Base-by-base conservation (phyloP, 2,329 filamentous ascomycete genomes). In the Cryoendolithus antarcticus region DNA sequence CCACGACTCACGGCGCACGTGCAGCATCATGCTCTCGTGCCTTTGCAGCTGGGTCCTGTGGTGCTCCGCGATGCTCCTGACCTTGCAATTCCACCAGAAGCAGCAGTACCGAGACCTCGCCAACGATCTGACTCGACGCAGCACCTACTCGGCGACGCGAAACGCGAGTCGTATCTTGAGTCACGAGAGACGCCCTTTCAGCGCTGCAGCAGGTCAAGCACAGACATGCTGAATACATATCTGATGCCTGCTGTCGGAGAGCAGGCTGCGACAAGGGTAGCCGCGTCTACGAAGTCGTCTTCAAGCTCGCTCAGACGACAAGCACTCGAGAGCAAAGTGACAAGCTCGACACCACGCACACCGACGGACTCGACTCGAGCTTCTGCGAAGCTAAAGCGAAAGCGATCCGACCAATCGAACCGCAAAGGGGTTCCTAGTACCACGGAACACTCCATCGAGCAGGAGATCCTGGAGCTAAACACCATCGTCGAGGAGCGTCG, bases 401-500 rank as follows among this genome's bases (percentile, higher is more conserved):
- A 59, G 38, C 47, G 48, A 29, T 56, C 53, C 3, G 42, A 50
- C 48, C 32, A 59, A 48, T 41, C 39, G 10, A 35, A 41, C 4
- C 21, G 11, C 8, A 27, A 27, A 27, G 24, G 24, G 4, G 32
- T 31, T 1, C 21, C 32, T 11, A 31, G 34, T 31, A 36, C 36
- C 9, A 8, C 12, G 4, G 39, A 27, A 2, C 44, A 48, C 7
- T 60, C 32, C 34, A 52, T 68, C 6, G 66, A 69, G 28, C 58
- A 61, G 29, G 66, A 64, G 9, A 64, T 69, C 38, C 57, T 63
- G 3, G 65, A 68, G 48, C 59, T 69, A 40, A 67, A 69, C 51
- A 67, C 62, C 13, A 68, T 69, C 37, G 60, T 69, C 35, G 64
- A 68, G 47, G 64, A 68, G 47, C 59, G 60, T 10, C 54, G 63